Base-by-base conservation (phyloP, 179 eudicot species). In the Carnegiea gigantea region DNA sequence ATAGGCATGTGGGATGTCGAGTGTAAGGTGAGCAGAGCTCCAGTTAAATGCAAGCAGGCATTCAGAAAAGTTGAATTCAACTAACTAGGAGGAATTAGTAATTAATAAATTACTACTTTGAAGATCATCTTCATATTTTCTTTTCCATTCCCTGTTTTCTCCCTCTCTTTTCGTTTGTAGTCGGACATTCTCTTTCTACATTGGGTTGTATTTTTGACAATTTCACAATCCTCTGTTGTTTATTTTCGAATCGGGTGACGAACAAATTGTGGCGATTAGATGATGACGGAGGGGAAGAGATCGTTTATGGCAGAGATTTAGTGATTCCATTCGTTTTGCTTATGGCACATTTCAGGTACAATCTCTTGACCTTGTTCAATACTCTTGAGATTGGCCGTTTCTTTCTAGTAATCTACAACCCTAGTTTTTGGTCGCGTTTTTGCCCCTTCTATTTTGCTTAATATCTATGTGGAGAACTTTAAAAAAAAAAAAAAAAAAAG, bases 321-420 rank as follows among this genome's bases (percentile, higher is more conserved):
- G 62, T 57, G 62, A 57, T 57, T 18, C n/a, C 62, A 57, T 57
- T 57, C 62, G 62, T 57, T 57, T 57, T 57, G 62, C 62, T 57
- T 17, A 54, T 57, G 62, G 6, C n/a, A 6, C 6, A 57, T 57
- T 57, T 57, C 15, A 57, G 62, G 62, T 57, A 18, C 23, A 17
- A 57, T 57, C 62, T 57, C n/a, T 11, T 48, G 62, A 57, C 8
- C 15, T 57, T 57, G n/a, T 20, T 57, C n/a, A 20, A 2, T 57
- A 48, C 15, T 48, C 53, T 11, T n/a, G 68, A 62, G 33, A 62
- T 57, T 57, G n/a, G 62, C 6, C 20, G 0, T 57, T 57, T 57
- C n/a, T 15, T 57, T 57, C 6, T 57, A 1, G n/a, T 15, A 57
- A 20, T 57, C 20, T 57, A 20, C 23, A 57, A 57, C 23, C 62